Conservation (phyloP, 805 yeast genomes). For the Sungouiozyma intestinalis region DNA sequence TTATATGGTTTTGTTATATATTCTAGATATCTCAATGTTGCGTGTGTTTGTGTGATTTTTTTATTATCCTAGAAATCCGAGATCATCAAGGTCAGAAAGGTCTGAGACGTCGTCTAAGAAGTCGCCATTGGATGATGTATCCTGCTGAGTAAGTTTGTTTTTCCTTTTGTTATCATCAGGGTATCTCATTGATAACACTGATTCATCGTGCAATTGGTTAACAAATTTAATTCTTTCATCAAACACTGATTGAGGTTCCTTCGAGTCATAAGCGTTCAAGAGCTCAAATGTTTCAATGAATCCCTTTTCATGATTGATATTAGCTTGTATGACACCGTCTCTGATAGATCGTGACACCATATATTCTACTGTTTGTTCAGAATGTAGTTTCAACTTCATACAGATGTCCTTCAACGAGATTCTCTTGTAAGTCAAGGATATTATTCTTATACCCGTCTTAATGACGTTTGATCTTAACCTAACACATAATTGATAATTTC, state of each 20-base stretch:
- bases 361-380: conserved; percentile 93
- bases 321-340: conserved; percentile 95
- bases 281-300: conserved; percentile 85
- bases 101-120: conserved; percentile 25
- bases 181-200: conserved; percentile 91
- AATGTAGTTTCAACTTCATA: conserved; percentile 79
- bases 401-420: conserved; percentile 92
- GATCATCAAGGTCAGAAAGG: conserved; percentile 27
- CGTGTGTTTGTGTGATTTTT: too few relatives aligned
- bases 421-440: conserved; percentile 80
- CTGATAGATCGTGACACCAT: conserved; percentile 93
- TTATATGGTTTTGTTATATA: too few relatives aligned
- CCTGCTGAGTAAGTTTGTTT: conserved; percentile 11
- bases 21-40: too few relatives aligned
- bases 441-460: conserved; percentile 92
- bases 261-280: conserved; percentile 77
- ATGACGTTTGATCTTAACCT: conserved; percentile 94
- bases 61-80: conserved; percentile 17
- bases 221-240: conserved; percentile 93
- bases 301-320: conserved; percentile 81
- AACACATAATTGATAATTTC: conserved; percentile 71
- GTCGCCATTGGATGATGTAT: conserved; percentile 18
- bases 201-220: conserved; percentile 79
- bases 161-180: conserved; percentile 36
- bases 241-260: conserved; percentile 75